Evolutionary conservation across 1,284 basidiomycete species (phyloP), one percentile per base, ranked within the genome.

Genomic region (Paramarasmius palmivorus): DNA sequence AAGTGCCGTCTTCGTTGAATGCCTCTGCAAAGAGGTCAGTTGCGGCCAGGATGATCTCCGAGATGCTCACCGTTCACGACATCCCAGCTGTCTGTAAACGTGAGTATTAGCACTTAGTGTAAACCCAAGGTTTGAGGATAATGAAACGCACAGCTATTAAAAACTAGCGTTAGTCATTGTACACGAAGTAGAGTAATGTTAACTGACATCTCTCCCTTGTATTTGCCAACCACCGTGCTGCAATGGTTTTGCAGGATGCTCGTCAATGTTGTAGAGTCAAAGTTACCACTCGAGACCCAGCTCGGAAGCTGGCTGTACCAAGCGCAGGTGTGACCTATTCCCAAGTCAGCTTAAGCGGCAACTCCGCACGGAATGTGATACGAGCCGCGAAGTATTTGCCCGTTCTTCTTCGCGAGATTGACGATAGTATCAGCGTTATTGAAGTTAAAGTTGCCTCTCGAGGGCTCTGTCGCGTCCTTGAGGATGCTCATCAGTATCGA

Each of bases 1-100:
- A 78, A 3, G 77, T 80, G 5, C 82, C 82, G 59, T 84, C 77
- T 20, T 84, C 82, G 59, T 83, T 82, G 66, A 84, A 77, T 2
- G 80, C 76, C 60, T 85, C 74, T 72, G 49, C 15, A 12, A 40
- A 26, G 40, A 45, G 17, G 6, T 38, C 51, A 20, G n/a, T 25
- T 49, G 8, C 52, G 10, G 38, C 12, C 17, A n/a, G n/a, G 2
- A 17, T 23, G 54, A 2, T 35, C 12, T 39, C 22, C n/a, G 23
- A 45, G 57, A 63, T 67, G 40, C 58, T 39, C 25, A 70, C 72
- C 73, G 51, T 74, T 76, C 38, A 76, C 62, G 8, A 76, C 71
- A 60, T 75, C 71, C 70, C 65, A 64, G 35, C 56, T 55, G 42
- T 63, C 62, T 66, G 34, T 25, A 35, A 25, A 10, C n/a, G 12